Percentiles rank a stretch among this genome's conserved stretches.
Conservation (phyloP, 768 basidiomycete species). For the Phaeotremella fagi region DNA sequence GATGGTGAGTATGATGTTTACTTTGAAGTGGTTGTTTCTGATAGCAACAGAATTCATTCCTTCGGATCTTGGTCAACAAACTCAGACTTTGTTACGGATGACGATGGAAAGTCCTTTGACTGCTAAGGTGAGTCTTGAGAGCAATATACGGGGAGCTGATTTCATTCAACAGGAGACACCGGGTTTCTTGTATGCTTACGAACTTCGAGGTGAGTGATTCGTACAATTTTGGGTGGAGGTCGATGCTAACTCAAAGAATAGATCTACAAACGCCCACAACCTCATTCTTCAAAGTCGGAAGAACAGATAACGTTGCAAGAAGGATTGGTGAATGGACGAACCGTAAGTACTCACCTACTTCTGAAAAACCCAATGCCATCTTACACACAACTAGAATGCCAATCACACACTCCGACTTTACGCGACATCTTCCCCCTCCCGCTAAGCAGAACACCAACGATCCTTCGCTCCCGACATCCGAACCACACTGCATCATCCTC, state of each 20-base stretch:
- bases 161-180: constrained; percentile 28
- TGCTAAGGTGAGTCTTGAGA: constrained; percentile 28
- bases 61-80: constrained; percentile 41
- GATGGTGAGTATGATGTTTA: constrained; percentile 17
- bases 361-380: background rate
- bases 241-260: constrained; percentile 2
- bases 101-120: constrained; percentile 46
- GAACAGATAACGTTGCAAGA: constrained; percentile 46
- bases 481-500: background rate
- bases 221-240: too few species aligned
- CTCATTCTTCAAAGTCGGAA: constrained; percentile 43
- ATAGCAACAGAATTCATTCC: constrained; percentile 35
- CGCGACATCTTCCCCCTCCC: constrained; percentile 44
- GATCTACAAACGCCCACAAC: constrained; percentile 37
- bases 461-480: constrained; percentile 10
- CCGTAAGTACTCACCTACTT: constrained; percentile 31
- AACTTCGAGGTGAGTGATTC: constrained; percentile 35
- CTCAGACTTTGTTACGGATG: constrained; percentile 38
- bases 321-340: constrained; percentile 44
- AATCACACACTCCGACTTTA: constrained; percentile 39
- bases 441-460: background rate
- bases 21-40: background rate
- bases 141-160: too few species aligned
- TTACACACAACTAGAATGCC: constrained; percentile 25
- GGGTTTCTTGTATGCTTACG: constrained; percentile 46